These are phyloP conservation scores for Pyrenopolyporus hunteri DNA, from an alignment of 495 filamentous ascomycete genomes.

Conservation along the genomic window DNA sequence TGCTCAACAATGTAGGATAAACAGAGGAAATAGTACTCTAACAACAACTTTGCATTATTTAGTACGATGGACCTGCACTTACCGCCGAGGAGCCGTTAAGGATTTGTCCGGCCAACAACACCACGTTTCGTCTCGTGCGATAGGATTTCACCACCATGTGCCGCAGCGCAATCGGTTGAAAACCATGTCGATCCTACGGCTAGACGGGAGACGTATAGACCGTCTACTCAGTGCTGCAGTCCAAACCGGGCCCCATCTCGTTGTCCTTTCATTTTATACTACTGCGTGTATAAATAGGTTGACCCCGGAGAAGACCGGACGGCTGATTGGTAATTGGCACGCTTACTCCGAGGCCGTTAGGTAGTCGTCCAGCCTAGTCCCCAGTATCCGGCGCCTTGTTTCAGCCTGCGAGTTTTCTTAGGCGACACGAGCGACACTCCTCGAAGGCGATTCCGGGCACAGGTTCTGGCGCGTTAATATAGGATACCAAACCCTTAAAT, in stretches of 20 bases:
- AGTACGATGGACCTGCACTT: background rate
- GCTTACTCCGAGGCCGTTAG: slow-evolving; percentile 14
- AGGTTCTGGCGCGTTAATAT: background rate
- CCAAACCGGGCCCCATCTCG: background rate
- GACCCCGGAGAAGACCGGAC: background rate
- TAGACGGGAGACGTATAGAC: background rate
- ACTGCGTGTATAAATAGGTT: slow-evolving; percentile 20
- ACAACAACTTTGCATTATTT: background rate
- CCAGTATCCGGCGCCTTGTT: background rate
- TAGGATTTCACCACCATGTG: too few species aligned
- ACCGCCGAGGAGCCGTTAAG: too few species aligned
- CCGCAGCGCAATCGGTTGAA: too few species aligned
- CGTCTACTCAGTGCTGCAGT: background rate
- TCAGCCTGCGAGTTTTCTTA: slow-evolving; percentile 1
- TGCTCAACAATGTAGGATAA: background rate
- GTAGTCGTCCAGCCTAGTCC: background rate
- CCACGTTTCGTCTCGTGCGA: too few species aligned
- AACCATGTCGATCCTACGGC: slow-evolving; percentile 5
- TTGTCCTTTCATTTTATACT: background rate
- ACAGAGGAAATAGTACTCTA: background rate
- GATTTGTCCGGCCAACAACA: too few species aligned
- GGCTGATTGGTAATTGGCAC: slow-evolving; percentile 6
- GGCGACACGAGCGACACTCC: background rate
- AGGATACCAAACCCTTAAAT: background rate
- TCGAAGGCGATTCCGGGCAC: background rate